A percentile compares a stretch with the other conserved stretches of the same genome.
Conservation (phyloP, 345 rosid genomes). For the Hibiscus trionum region DNA sequence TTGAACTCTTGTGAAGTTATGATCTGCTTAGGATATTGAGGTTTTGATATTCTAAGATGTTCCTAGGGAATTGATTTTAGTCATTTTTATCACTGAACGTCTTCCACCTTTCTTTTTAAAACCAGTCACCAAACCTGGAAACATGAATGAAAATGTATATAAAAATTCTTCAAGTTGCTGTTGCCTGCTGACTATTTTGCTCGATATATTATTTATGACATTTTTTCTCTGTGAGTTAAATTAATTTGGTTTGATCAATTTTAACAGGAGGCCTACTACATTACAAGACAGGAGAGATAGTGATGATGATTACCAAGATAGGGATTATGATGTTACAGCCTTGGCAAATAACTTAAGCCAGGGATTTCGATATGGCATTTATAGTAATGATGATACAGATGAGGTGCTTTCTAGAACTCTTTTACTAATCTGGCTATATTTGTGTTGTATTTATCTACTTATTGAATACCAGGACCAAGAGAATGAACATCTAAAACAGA, state of each 20-base stretch:
- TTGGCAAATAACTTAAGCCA: conserved; percentile 85
- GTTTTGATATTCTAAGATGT: background rate
- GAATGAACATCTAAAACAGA: background rate
- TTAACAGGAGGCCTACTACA: conserved; percentile 80
- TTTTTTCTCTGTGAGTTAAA: background rate
- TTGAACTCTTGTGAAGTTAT: background rate
- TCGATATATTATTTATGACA: background rate
- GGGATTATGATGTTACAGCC: conserved; percentile 94
- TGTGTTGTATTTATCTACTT: background rate
- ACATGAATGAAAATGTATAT: background rate
- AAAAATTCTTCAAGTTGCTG: background rate
- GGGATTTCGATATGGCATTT: conserved; percentile 86
- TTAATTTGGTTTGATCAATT: conserved; percentile 15
- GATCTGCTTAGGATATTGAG: background rate
- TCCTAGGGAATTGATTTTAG: background rate
- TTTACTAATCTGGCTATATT: conserved; percentile 1
- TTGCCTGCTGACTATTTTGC: background rate
- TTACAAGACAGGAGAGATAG: conserved; percentile 83
- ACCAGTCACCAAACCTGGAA: background rate
- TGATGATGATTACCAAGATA: conserved; percentile 87
- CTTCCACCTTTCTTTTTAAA: background rate
- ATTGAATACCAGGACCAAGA: background rate
- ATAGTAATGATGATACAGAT: conserved; percentile 66
- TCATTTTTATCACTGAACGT: background rate
- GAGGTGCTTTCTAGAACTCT: conserved; percentile 47